Evolutionary conservation across 805 yeast species (phyloP).

Genomic region (Candida morakotiae): DNA sequence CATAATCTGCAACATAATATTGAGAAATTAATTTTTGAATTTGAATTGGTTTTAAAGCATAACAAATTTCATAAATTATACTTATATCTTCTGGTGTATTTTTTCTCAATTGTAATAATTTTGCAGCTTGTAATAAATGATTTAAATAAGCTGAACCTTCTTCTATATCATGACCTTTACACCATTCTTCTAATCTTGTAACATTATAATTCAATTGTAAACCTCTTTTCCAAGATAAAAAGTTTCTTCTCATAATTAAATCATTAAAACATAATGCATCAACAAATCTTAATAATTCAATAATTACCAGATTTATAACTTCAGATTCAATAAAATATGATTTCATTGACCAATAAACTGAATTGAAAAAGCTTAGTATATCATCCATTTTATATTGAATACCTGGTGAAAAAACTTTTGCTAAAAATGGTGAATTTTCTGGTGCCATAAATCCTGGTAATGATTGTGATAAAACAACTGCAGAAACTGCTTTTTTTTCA

Average conservation of each 20-base stretch:
- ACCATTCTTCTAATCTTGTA: constrained; percentile 97
- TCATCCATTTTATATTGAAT: constrained; percentile 91
- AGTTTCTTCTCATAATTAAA: constrained; percentile 88
- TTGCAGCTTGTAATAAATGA: constrained; percentile 89
- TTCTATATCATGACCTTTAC: constrained; percentile 85
- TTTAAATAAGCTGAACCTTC: constrained; percentile 82
- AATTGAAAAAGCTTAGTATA: constrained; percentile 81
- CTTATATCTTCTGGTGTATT: constrained; percentile 85
- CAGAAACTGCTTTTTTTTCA: constrained; percentile 90
- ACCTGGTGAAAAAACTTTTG: constrained; percentile 72
- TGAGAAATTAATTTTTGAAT: constrained; percentile 87
- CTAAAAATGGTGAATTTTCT: constrained; percentile 74
- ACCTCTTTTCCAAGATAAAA: constrained; percentile 96
- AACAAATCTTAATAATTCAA: constrained; percentile 78
- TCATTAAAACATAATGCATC: constrained; percentile 95
- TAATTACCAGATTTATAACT: constrained; percentile 78
- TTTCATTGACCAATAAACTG: constrained; percentile 89
- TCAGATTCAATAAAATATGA: constrained; percentile 82
- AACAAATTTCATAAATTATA: constrained; percentile 90
- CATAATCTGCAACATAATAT: constrained; percentile 90
- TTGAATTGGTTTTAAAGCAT: constrained; percentile 91
- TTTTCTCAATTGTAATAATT: constrained; percentile 87
- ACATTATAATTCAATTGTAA: constrained; percentile 94
- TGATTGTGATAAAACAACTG: constrained; percentile 90
- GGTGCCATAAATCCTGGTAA: constrained; percentile 94